Conservation (phyloP, 108 stramenopile species). For the Aurantiochytrium sp. region DNA sequence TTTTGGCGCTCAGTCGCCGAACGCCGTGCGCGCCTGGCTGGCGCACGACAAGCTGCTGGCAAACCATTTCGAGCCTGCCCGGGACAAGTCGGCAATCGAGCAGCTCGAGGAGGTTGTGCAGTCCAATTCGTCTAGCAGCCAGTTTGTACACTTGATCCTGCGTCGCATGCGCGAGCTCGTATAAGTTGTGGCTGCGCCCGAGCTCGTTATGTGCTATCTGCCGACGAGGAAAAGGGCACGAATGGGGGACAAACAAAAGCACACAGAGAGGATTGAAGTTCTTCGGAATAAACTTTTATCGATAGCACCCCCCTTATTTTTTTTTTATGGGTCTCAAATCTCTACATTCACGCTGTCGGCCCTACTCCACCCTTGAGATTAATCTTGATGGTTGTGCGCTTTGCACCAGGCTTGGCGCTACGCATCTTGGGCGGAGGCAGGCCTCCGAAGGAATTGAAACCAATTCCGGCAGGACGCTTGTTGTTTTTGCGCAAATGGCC, state of each 20-base stretch:
- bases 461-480: not conserved
- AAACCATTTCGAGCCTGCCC: not conserved
- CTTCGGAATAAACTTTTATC: no score
- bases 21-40: not conserved
- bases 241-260: no score
- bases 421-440: not conserved
- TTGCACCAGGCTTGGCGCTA: not conserved
- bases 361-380: not conserved
- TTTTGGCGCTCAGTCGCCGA: not conserved
- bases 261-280: no score
- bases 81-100: not conserved
- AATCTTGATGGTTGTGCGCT: not conserved
- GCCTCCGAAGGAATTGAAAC: not conserved
- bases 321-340: not conserved
- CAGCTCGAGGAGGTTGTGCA: slow-evolving; percentile 8
- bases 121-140: not conserved
- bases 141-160: not conserved
- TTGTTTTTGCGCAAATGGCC: not conserved
- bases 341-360: not conserved
- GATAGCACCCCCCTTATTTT: no score
- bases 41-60: not conserved
- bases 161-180: slow-evolving; percentile 5
- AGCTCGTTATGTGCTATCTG: no score
- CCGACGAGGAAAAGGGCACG: no score
- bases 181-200: not conserved